Evolutionary conservation across 345 rosid species (phyloP), one percentile per base, ranked within the genome.

Genomic region (Angophora floribunda): DNA sequence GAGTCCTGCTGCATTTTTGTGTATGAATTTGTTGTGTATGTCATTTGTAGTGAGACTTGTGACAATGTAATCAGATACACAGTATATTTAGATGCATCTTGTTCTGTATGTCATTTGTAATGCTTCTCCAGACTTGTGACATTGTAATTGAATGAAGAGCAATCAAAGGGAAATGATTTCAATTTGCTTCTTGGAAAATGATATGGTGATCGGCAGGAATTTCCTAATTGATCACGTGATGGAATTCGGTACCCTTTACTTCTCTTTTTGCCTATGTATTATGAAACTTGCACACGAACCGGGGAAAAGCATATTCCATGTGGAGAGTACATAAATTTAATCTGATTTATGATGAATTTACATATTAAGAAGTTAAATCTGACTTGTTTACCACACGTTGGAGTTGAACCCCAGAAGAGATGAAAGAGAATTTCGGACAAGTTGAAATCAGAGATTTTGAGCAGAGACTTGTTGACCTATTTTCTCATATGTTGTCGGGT

Each of bases 111-210:
- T 59, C 67, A 26, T 59, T 59, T 59, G 7, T 59, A 59, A 59
- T 26, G 14, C 67, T 59, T 59, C 67, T 59, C 30, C 26, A 4
- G 67, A 59, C 67, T 59, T 59, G 30, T 26, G 67, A 59, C 15
- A 26, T 0, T 11, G 67, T 59, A 59, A 59, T 59, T 30, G 26
- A 59, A 11, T 59, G 67, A 59, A 59, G 30, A 59, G 30, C 67
- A n/a, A 59, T 26, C 67, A 26, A 59, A 59, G 15, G 67, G 30
- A 59, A 59, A 93, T 94, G 44, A 98, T 93, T 87, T 96, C 96
- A 86, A 93, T 91, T 91, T 98, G 99, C 91, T 94, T 94, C 89
- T 36, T 91, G 90, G 87, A 98, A 98, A 63, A 63, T 13, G 75
- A 0, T n/a, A n/a, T 13, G 17, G 9, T 6, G 36, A 63, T 63